Evolutionary conservation across 768 basidiomycete species (phyloP).

Genomic region (Imleria badia): DNA sequence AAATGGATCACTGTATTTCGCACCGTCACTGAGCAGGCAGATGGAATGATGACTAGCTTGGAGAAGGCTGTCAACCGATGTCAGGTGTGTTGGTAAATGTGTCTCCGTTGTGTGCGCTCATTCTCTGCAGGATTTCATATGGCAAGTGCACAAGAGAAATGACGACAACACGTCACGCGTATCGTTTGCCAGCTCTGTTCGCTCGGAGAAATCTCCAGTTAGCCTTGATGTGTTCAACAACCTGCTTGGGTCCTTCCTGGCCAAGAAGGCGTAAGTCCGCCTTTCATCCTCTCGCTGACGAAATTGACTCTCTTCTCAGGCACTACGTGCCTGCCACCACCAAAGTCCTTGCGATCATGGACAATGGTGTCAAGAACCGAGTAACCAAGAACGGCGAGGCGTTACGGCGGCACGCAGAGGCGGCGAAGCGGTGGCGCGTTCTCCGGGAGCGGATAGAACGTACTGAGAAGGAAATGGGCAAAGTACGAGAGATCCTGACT

Average conservation of each 20-base stretch:
- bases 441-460: constrained; percentile 76
- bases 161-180: constrained; percentile 43
- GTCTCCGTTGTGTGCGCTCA: neutral
- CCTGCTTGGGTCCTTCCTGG: constrained; percentile 74
- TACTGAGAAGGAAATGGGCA: constrained; percentile 83
- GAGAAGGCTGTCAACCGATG: constrained; percentile 92
- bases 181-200: constrained; percentile 47
- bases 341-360: constrained; percentile 90
- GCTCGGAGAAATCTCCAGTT: constrained; percentile 50
- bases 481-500: constrained; percentile 57
- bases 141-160: constrained; percentile 68
- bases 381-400: constrained; percentile 98
- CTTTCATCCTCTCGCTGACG: constrained; percentile 1
- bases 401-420: constrained; percentile 84
- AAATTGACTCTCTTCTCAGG: constrained; percentile 40
- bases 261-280: constrained; percentile 78
- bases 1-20: constrained; percentile 96
- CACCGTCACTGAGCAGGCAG: constrained; percentile 91
- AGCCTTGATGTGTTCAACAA: constrained; percentile 63
- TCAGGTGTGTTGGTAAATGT: constrained; percentile 55
- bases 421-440: constrained; percentile 80
- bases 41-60: constrained; percentile 95
- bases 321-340: constrained; percentile 94
- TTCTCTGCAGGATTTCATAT: constrained; percentile 71
- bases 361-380: constrained; percentile 90